Base-by-base conservation (phyloP, 768 basidiomycete genomes). In the Leccinum truebloodii region DNA sequence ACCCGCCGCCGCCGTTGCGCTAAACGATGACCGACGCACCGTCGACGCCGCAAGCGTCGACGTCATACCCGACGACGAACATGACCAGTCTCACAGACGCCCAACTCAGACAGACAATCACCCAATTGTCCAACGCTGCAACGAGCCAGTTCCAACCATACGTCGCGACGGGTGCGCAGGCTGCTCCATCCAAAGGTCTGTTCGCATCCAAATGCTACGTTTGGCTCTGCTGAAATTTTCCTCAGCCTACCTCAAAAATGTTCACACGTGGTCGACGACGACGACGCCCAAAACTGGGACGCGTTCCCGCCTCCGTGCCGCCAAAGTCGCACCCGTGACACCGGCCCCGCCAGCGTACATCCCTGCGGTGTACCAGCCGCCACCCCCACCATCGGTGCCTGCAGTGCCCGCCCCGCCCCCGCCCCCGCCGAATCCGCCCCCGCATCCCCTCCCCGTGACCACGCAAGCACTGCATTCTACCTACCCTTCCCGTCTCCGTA, bases 401-500 rank as follows among this genome's bases (percentile, higher is more conserved):
- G 50, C 44, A 26, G 64, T 53, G 14, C 65, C 73, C 4, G 64
- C 59, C 3, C 51, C 64, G 6, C 78, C 81, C 2, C 61, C 69
- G 1, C 73, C 60, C 3, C 71, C 75, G 3, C 80, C 78, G 5
- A 85, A 83, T 57, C 83, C 82, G 6, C 83, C 83, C 3, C 79
- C 78, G 4, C 80, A 82, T 4, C 84, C 83, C 39, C 76, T 94
- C 32, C 82, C 87, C 0, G 81, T 88, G 0, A 73, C 75, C 0
- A 74, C 82, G 0, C 96, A 98, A 71, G 95, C 90, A 0, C 76
- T 86, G 14, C 81, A 85, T 58, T 89, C 93, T 0, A 90, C 92
- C 2, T 98, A 97, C 72, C 79, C 94, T 0, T 90, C 95, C 6
- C 84, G 96, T n/a, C 78, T 98, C 55, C 87, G 91, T 26, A 95